Conservation (phyloP, 176 grass and related monocot genomes). For the Eleusine indica region DNA sequence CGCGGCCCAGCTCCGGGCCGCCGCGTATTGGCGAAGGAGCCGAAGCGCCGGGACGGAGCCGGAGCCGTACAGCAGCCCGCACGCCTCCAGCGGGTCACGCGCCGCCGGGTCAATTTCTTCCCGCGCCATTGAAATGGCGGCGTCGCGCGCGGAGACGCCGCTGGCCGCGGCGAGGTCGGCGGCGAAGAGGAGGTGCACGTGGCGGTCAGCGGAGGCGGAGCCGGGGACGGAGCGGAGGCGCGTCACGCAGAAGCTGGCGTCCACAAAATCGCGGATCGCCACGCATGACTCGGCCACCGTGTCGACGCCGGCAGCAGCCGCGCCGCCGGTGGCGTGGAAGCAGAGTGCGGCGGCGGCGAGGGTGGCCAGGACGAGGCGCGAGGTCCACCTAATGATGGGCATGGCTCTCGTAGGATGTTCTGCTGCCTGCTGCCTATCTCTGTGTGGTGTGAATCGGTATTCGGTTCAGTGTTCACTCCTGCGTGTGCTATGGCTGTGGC, state of each 20-base stretch:
- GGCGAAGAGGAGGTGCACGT: constrained; percentile 50
- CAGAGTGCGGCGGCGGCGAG: neutral
- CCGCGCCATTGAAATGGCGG: too few species aligned
- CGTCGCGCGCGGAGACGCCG: neutral
- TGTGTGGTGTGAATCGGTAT: too few species aligned
- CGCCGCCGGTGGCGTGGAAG: neutral
- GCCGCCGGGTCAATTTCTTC: neutral
- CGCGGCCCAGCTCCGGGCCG: constrained; percentile 11
- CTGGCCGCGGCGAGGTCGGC: constrained; percentile 40
- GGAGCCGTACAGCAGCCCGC: constrained; percentile 53
- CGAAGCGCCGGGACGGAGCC: constrained; percentile 41
- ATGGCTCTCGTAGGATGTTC: neutral
- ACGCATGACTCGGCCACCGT: constrained; percentile 27
- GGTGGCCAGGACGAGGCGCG: neutral
- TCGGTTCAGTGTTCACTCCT: too few species aligned
- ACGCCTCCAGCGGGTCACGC: constrained; percentile 42
- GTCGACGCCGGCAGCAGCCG: neutral
- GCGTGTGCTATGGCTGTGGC: neutral
- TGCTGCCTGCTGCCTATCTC: too few species aligned
- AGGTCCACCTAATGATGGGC: neutral
- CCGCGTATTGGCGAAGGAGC: constrained; percentile 45
- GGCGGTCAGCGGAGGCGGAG: neutral
- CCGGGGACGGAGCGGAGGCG: constrained; percentile 22
- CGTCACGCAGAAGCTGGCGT: constrained; percentile 28
- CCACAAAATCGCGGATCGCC: constrained; percentile 58